Evolutionary conservation across 1,139 yeast species (phyloP), one percentile per base, ranked within the genome.

Genomic region (Hemisphaericaspora xylanilytica): DNA sequence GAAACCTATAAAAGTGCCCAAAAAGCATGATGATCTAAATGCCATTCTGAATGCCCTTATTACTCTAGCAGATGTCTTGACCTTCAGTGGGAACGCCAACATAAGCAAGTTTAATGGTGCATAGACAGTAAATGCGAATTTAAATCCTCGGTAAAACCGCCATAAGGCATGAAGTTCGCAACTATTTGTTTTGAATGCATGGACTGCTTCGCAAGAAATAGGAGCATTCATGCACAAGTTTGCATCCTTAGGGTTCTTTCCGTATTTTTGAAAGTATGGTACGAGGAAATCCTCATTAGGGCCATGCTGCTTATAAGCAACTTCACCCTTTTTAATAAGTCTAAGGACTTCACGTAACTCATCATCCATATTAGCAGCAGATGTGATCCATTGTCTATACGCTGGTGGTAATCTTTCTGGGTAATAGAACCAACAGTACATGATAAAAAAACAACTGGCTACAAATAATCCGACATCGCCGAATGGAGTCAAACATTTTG

Each of bases 301-400:
- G 8, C 54, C 50, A 10, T 43, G 47, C 25, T 51, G 42, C n/a
- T 70, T 70, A 43, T 65, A 65, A 14, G 48, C 42, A 16, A 58
- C 38, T 6, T 47, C 43, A 7, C 60, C 59, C 7, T 54, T 49
- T 31, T 56, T 55, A 13, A 65, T 18, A 13, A 51, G 53, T 36
- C 50, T 52, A 36, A 65, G 52, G 6, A 52, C 46, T 18, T 50
- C 51, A 11, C 61, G 42, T 10, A 65, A 39, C 34, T 62, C 70
- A 17, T 50, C 50, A 44, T 65, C 71, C 71, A 65, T 65, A 41
- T 61, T 60, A 7, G 71, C 71, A 14, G 71, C 71, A n/a, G 65
- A 58, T 4, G 71, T 65, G 42, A 65, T 65, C 71, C 71, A 65
- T 38, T 59, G 58, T 22, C 61, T 48, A 42, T 65, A 65, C n/a